Evolutionary conservation across 108 stramenopile genomes (phyloP).

Genomic region (Aurantiochytrium sp.): DNA sequence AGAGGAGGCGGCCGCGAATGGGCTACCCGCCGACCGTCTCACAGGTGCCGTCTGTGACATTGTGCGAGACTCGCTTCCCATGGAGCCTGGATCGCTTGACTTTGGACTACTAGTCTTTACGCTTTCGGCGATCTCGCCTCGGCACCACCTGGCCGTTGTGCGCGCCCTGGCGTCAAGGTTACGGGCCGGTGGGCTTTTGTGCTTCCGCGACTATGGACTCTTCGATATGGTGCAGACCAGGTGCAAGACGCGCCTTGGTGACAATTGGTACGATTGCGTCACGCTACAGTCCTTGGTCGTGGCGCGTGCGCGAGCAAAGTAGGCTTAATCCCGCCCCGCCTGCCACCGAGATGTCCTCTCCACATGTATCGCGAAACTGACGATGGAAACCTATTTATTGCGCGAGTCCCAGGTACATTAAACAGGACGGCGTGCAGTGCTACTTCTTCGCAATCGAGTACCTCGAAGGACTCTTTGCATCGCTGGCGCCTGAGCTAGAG

Average conservation of each 20-base stretch:
- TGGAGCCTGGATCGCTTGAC: not conserved
- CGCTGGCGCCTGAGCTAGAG: not conserved
- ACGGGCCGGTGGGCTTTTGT: not conserved
- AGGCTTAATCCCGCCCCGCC: too few species aligned
- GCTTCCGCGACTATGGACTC: conserved; percentile 2
- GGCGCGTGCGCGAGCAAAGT: too few species aligned
- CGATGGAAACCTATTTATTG: too few species aligned
- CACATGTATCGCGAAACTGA: too few species aligned
- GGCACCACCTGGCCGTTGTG: not conserved
- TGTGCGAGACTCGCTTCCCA: not conserved
- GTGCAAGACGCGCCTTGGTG: conserved; percentile 13
- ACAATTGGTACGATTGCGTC: too few species aligned
- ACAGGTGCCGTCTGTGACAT: not conserved
- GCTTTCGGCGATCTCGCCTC: not conserved
- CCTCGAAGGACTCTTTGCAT: not conserved
- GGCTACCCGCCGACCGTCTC: not conserved
- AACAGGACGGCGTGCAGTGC: not conserved
- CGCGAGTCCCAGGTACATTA: too few species aligned
- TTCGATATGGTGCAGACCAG: conserved; percentile 3
- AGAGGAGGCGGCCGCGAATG: not conserved
- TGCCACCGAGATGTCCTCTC: too few species aligned
- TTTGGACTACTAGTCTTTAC: conserved; percentile 12
- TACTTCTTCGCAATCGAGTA: not conserved
- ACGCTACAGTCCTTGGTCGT: too few species aligned
- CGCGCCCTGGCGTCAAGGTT: not conserved